Evolutionary conservation across 495 filamentous ascomycete species (phyloP), one percentile per base, ranked within the genome.

Genomic region (Sphaerosporella brunnea): DNA sequence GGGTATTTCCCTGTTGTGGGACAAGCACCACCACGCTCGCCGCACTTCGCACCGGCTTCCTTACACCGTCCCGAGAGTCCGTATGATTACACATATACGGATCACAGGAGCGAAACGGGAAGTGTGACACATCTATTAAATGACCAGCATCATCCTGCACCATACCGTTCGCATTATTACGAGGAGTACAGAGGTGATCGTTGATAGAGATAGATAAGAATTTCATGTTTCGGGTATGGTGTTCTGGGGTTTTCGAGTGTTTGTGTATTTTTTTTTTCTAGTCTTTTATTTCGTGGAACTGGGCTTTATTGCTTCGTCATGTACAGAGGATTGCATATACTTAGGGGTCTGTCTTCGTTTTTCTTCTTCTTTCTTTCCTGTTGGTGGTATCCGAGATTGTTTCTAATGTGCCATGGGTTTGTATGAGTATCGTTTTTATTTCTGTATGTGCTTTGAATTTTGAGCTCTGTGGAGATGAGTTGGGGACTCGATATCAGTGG

Each of bases 61-160:
- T 38, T 48, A 2, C 32, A 36, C 28, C 55, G 55, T 9, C 58
- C 56, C 15, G 53, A 53, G 42, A 59, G 54, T 23, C 56, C 57
- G 4, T 53, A 59, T 23, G 52, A 59, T 21, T 55, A 39, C 35
- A 38, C 36, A 16, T 45, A 52, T 20, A 44, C 51, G 18, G 56
- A 59, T 48, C 35, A 21, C 36, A 53, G 44, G n/a, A 59, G 56
- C 30, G 56, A 59, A 30, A 50, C 55, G 1, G 56, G 49, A 23
- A 58, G 54, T 21, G 55, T 59, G 18, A 37, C 49, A 11, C 56
- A 60, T 45, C 48, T 59, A 15, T 32, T 59, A 5, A 39, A 45
- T 7, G 48, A 60, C 3, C 57, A 60, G 11, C 55, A 58, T 11
- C 23, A 16, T 15, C 24, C 21, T 24, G 55, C 55, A 15, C 52